phyloP scores from a whole-genome alignment of 2,329 filamentous ascomycete species.

The Chaetothyriales sp. region DNA sequence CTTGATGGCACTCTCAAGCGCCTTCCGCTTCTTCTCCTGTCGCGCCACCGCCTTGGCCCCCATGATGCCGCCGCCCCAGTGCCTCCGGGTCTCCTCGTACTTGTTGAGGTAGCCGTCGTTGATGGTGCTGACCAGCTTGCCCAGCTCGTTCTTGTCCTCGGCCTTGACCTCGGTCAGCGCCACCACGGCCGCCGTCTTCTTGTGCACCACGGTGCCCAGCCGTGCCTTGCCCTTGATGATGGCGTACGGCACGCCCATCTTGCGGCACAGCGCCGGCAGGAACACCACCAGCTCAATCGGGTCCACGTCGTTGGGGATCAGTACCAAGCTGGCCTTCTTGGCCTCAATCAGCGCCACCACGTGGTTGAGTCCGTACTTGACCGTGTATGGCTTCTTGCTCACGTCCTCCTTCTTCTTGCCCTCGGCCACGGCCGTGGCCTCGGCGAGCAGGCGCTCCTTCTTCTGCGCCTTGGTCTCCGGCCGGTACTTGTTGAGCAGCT shows the following conservation, averaged over 20 bases:
- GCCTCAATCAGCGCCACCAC: conserved; percentile 95
- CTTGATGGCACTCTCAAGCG: conserved; percentile 88
- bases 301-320: conserved; percentile 99
- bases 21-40: conserved; percentile 83
- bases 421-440: conserved; percentile 93
- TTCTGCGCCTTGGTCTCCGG: conserved; percentile 98
- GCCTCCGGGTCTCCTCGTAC: conserved; percentile 77
- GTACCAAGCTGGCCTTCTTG: conserved; percentile 97
- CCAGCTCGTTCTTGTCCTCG: conserved; percentile 96
- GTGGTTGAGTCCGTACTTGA: conserved; percentile 99
- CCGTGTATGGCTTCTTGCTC: conserved; percentile 98
- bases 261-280: conserved; percentile 96
- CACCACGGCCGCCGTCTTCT: conserved; percentile 98
- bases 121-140: conserved; percentile 89
- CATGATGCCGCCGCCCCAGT: conserved; percentile 99
- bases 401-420: conserved; percentile 99
- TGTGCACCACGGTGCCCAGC: conserved; percentile 97
- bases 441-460: conserved; percentile 98
- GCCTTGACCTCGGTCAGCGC: conserved; percentile 92
- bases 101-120: conserved; percentile 98
- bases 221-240: conserved; percentile 99
- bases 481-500: conserved; percentile 99
- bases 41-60: conserved; percentile 75
- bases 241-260: conserved; percentile 99
- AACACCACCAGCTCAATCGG: conserved; percentile 99